These are phyloP conservation scores for Papiliotrema flavescens DNA, from an alignment of 1,284 basidiomycete genomes.

Conservation along the genomic window DNA sequence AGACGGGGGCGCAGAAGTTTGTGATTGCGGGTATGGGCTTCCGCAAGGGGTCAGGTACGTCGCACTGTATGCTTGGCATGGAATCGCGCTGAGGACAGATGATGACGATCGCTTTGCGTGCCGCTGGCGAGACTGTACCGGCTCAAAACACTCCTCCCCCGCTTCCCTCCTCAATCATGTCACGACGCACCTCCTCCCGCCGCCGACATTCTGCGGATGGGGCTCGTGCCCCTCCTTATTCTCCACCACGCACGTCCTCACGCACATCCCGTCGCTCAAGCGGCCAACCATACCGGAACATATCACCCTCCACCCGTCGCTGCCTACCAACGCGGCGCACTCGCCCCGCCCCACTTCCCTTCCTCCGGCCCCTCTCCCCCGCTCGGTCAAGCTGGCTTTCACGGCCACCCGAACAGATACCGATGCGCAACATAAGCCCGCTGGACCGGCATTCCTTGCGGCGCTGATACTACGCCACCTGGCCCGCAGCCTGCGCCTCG, in stretches of 20 bases:
- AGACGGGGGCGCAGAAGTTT: conserved; percentile 37
- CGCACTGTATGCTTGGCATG: neutral
- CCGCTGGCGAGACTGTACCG: conserved; percentile 33
- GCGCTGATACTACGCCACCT: conserved; percentile 44
- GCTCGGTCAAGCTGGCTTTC: conserved; percentile 19
- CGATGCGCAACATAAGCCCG: conserved; percentile 29
- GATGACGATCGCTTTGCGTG: conserved; percentile 37
- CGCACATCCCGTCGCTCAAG: conserved; percentile 31
- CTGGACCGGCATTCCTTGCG: conserved; percentile 38
- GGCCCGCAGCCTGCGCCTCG: conserved; percentile 31
- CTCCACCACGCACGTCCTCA: conserved; percentile 37
- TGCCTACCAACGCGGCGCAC: conserved; percentile 10
- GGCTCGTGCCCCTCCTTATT: conserved; percentile 28
- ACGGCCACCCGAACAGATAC: conserved; percentile 22
- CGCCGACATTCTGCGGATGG: conserved; percentile 32
- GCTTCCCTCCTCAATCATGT: conserved; percentile 11
- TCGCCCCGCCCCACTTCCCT: conserved; percentile 20
- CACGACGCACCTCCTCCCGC: neutral
- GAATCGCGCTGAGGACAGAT: conserved; percentile 12
- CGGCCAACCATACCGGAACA: conserved; percentile 11
- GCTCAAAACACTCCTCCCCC: conserved; percentile 10
- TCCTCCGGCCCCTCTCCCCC: conserved; percentile 25
- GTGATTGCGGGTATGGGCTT: conserved; percentile 46
- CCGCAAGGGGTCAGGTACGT: conserved; percentile 33
- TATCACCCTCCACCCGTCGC: conserved; percentile 15